phyloP scores from a whole-genome alignment of 495 filamentous ascomycete genomes.

The Haplographium delicatum region DNA sequence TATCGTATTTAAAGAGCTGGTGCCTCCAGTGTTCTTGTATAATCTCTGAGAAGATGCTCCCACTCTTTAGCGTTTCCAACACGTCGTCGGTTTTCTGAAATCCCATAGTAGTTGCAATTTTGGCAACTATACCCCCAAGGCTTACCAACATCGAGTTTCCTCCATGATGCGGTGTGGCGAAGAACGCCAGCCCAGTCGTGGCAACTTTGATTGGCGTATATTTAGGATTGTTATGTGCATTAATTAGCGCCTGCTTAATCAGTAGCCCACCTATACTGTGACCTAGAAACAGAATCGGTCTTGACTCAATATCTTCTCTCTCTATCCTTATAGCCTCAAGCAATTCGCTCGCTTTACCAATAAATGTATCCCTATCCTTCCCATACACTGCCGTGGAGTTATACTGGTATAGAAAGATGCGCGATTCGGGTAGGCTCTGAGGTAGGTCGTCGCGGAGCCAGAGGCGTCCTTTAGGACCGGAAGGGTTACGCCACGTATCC shows the following conservation, averaged over 20 bases:
- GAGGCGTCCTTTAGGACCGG: constrained; percentile 16
- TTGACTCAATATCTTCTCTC: constrained; percentile 14
- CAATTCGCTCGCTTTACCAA: constrained; percentile 24
- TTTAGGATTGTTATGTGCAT: constrained; percentile 1
- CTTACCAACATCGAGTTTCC: constrained; percentile 17
- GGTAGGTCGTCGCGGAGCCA: constrained; percentile 31
- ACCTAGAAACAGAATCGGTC: constrained; percentile 32
- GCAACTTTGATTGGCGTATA: constrained; percentile 6
- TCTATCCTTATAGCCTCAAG: constrained; percentile 22
- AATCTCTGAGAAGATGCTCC: constrained; percentile 17
- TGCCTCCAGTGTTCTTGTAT: constrained; percentile 17
- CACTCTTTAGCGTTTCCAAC: constrained; percentile 16
- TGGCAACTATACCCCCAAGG: constrained; percentile 13
- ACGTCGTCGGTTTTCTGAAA: constrained; percentile 19
- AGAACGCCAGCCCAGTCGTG: constrained; percentile 19
- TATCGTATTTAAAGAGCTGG: constrained; percentile 19
- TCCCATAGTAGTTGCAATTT: constrained; percentile 12
- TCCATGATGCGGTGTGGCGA: constrained; percentile 26
- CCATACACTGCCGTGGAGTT: constrained; percentile 25
- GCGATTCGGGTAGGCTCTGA: constrained; percentile 20
- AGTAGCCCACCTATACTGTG: constrained; percentile 37
- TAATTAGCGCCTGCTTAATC: constrained; percentile 27
- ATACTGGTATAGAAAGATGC: constrained; percentile 29
- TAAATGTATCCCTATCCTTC: constrained; percentile 21
- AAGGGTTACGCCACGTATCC: constrained; percentile 29